Evolutionary conservation across 768 basidiomycete genomes (phyloP).

Genomic region (Pisolithus orientalis): DNA sequence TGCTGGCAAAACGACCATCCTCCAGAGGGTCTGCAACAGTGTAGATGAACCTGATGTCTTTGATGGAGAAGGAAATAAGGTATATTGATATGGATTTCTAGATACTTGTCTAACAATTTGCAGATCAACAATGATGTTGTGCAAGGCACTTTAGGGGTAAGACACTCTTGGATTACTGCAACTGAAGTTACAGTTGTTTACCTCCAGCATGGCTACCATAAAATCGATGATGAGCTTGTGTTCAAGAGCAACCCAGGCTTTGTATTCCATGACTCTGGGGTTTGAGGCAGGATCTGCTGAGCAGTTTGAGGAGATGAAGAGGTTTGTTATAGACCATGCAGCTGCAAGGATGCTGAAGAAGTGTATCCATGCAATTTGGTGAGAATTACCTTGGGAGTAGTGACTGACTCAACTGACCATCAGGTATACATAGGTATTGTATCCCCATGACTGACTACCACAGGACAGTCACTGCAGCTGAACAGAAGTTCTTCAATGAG

Average conservation of each 20-base stretch:
- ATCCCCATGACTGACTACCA: constrained; percentile 21
- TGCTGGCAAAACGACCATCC: constrained; percentile 36
- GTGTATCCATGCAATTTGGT: constrained; percentile 37
- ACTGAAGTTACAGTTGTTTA: background rate
- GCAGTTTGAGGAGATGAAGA: constrained; percentile 24
- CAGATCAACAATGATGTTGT: constrained; percentile 1
- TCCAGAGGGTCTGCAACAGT: constrained; percentile 32
- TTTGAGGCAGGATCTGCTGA: constrained; percentile 30
- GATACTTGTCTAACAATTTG: background rate
- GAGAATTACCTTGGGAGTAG: background rate
- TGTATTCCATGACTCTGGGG: constrained; percentile 38
- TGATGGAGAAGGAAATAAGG: constrained; percentile 13
- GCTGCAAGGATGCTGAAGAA: constrained; percentile 12
- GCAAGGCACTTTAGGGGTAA: background rate
- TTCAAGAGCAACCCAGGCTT: constrained; percentile 28
- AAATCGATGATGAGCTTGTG: constrained; percentile 25
- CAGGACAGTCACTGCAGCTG: constrained; percentile 23
- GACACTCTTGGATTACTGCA: background rate
- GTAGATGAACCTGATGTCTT: constrained; percentile 26
- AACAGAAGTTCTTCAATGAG: constrained; percentile 27
- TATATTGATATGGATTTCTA: background rate
- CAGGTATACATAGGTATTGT: constrained; percentile 30
- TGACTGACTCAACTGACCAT: background rate
- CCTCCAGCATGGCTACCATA: constrained; percentile 22
- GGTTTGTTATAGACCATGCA: constrained; percentile 25